Evolutionary conservation across 495 filamentous ascomycete genomes (phyloP).

Genomic region (Podospora appendiculata): DNA sequence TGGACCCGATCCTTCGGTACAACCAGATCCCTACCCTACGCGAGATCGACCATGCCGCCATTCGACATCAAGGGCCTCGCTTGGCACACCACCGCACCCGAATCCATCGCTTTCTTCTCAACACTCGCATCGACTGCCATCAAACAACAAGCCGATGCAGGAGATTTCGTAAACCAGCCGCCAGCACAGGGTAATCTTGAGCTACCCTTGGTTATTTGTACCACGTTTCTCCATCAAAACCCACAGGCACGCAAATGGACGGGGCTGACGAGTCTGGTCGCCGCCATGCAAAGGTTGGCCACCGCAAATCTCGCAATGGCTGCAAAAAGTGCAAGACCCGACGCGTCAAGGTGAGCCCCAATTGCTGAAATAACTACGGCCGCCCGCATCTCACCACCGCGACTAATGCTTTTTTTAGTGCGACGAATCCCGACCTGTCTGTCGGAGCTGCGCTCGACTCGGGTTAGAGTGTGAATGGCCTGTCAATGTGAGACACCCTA

Average conservation of each 20-base stretch:
- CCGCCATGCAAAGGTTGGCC: conserved; percentile 20
- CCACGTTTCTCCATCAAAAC: too few relatives aligned
- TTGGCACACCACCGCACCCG: too few relatives aligned
- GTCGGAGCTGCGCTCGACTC: background rate
- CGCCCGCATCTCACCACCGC: background rate
- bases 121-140: too few relatives aligned
- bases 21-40: too few relatives aligned
- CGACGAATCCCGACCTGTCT: background rate
- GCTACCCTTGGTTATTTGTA: too few relatives aligned
- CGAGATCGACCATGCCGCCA: too few relatives aligned
- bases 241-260: background rate
- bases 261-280: background rate
- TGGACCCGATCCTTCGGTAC: too few relatives aligned
- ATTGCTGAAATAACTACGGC: background rate
- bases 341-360: conserved; percentile 37
- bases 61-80: too few relatives aligned
- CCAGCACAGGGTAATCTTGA: too few relatives aligned
- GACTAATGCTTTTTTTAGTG: background rate
- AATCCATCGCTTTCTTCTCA: too few relatives aligned
- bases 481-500: background rate
- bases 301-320: conserved; percentile 44
- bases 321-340: conserved; percentile 43
- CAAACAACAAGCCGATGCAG: too few relatives aligned
- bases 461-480: background rate
- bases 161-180: too few relatives aligned